A percentile compares a stretch with the other conserved stretches of the same genome.
Conservation (phyloP, 2,329 filamentous ascomycete genomes). For the Hypocrella siamensis region DNA sequence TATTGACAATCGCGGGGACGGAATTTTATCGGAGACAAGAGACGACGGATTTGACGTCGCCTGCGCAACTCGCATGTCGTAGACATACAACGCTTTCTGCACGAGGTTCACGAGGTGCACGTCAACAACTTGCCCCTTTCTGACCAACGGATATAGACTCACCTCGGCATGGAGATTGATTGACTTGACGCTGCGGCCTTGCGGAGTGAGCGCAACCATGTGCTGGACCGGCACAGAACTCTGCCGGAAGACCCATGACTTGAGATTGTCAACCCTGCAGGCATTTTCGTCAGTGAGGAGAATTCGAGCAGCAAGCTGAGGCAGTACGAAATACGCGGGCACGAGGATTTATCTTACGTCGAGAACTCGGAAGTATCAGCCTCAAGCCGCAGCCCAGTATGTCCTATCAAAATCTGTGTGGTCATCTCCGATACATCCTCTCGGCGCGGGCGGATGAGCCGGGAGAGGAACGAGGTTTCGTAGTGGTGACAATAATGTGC, state of each 20-base stretch:
- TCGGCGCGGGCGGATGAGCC: conserved; percentile 4
- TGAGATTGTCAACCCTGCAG: conserved; percentile 68
- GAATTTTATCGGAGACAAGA: conserved; percentile 30
- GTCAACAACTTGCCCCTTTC: background rate
- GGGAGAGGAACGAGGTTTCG: background rate
- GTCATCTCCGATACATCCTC: conserved; percentile 56
- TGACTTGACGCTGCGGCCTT: conserved; percentile 70
- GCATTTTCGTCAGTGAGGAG: too few species aligned
- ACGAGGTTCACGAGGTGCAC: background rate
- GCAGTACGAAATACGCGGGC: too few species aligned
- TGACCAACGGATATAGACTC: conserved; percentile 15
- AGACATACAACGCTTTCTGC: conserved; percentile 80
- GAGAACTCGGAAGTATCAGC: conserved; percentile 62
- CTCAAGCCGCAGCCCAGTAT: conserved; percentile 75
- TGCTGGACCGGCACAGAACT: conserved; percentile 59
- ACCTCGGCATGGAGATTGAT: conserved; percentile 72
- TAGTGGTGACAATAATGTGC: too few species aligned
- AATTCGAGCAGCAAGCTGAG: too few species aligned
- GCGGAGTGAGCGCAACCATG: conserved; percentile 74
- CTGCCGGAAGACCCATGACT: conserved; percentile 61
- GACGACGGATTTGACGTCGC: conserved; percentile 30
- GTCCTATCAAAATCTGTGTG: conserved; percentile 80
- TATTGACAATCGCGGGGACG: conserved; percentile 38
- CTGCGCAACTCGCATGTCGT: conserved; percentile 65
- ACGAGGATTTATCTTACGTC: too few species aligned